Percentiles rank a stretch among this genome's conserved stretches.
Conservation (phyloP, 768 basidiomycete species). For the Suillus weaverae region DNA sequence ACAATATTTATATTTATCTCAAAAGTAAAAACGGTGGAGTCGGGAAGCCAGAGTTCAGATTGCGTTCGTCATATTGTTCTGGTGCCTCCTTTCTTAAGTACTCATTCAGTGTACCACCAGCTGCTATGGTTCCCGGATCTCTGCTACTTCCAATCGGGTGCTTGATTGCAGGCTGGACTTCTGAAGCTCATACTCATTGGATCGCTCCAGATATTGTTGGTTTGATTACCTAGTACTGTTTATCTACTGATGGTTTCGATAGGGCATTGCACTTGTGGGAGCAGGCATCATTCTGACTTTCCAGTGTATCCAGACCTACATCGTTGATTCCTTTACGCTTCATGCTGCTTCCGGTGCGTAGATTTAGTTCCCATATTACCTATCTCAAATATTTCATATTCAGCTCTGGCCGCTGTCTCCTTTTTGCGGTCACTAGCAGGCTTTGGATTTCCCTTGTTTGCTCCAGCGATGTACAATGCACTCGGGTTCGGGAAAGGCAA, state of each 20-base stretch:
- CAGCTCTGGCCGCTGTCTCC: constrained; percentile 65
- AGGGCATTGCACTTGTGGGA: constrained; percentile 62
- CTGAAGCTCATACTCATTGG: constrained; percentile 61
- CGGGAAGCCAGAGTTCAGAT: constrained; percentile 55
- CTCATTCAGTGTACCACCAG: constrained; percentile 33
- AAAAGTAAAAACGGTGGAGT: constrained; percentile 53
- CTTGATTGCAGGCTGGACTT: constrained; percentile 71
- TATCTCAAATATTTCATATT: constrained; percentile 11
- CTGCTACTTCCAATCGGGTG: constrained; percentile 66
- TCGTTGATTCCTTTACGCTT: constrained; percentile 66
- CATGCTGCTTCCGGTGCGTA: constrained; percentile 54
- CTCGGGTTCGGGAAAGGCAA: constrained; percentile 72
- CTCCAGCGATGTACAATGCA: constrained; percentile 61
- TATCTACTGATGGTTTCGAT: neutral
- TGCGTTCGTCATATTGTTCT: constrained; percentile 36
- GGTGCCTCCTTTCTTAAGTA: neutral
- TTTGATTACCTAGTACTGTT: neutral
- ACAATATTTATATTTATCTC: constrained; percentile 52
- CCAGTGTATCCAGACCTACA: constrained; percentile 64
- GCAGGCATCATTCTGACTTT: constrained; percentile 60
- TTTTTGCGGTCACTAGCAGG: constrained; percentile 67
- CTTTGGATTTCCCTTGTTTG: constrained; percentile 78
- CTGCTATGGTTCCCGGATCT: constrained; percentile 59
- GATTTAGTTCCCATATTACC: neutral
- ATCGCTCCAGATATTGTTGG: constrained; percentile 67